Percentiles rank a stretch among this genome's conserved stretches.
Conservation (phyloP, 805 yeast species). For the Peterozyma xylosa region DNA sequence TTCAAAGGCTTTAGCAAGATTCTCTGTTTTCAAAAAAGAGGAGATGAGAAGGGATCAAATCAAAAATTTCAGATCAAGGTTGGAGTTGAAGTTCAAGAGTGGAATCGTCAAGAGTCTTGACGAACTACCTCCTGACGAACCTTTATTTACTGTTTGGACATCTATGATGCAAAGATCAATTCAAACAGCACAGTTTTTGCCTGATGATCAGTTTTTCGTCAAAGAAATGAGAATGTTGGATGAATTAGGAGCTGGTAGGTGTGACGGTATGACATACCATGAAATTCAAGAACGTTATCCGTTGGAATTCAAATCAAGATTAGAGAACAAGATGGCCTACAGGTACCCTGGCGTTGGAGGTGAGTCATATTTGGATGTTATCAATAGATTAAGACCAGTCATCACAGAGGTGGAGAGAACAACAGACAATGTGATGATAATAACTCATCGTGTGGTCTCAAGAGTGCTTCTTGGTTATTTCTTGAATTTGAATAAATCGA, state of each 20-base stretch:
- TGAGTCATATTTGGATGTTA: slow-evolving; percentile 89
- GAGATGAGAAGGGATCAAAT: slow-evolving; percentile 62
- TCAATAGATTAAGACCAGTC: slow-evolving; percentile 80
- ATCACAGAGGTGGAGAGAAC: slow-evolving; percentile 92
- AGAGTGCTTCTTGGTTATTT: slow-evolving; percentile 84
- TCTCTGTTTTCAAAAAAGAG: slow-evolving; percentile 62
- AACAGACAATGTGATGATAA: slow-evolving; percentile 73
- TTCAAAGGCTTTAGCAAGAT: slow-evolving; percentile 63
- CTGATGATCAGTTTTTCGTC: slow-evolving; percentile 65
- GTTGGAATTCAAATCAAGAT: slow-evolving; percentile 69
- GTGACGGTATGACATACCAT: slow-evolving; percentile 88
- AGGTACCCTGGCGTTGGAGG: slow-evolving; percentile 98
- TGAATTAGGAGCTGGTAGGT: slow-evolving; percentile 89
- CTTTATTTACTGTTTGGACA: slow-evolving; percentile 86
- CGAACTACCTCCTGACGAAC: slow-evolving; percentile 59
- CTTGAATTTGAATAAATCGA: slow-evolving; percentile 69
- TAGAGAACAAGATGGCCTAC: slow-evolving; percentile 72
- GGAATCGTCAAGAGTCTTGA: slow-evolving; percentile 29
- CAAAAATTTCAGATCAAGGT: slow-evolving; percentile 39
- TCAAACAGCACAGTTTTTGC: slow-evolving; percentile 71
- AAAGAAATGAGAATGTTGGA: slow-evolving; percentile 91
- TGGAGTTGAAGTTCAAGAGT: slow-evolving; percentile 28
- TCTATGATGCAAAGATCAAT: slow-evolving; percentile 76
- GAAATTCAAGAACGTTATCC: slow-evolving; percentile 73
- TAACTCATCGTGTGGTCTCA: slow-evolving; percentile 88